Percentiles rank a stretch among this genome's conserved stretches.
These are phyloP conservation scores for Cryptococcus jaspeensis DNA, from an alignment of 1,284 basidiomycete genomes.

Conservation along the genomic window DNA sequence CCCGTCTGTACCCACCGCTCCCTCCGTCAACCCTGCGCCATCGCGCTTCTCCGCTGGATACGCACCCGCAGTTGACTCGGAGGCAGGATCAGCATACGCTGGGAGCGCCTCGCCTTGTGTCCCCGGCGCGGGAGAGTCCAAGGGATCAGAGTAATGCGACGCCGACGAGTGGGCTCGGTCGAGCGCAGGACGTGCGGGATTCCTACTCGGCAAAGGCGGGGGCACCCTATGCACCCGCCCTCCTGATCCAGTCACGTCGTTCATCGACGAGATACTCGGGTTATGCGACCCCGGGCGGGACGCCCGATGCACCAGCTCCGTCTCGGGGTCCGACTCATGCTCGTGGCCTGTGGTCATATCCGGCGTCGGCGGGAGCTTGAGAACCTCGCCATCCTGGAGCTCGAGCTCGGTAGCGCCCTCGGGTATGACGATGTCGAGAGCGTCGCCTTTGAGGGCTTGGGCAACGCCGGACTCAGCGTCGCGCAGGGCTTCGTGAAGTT, in stretches of 20 bases:
- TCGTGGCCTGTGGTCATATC: conserved; percentile 46
- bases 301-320: conserved; percentile 26
- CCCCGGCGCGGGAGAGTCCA: background rate
- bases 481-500: conserved; percentile 51
- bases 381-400: conserved; percentile 50
- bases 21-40: background rate
- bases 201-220: conserved; percentile 14
- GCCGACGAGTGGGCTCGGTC: conserved; percentile 15
- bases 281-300: conserved; percentile 13
- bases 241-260: background rate
- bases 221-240: background rate
- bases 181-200: conserved; percentile 15
- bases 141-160: conserved; percentile 24
- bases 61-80: background rate
- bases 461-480: conserved; percentile 58
- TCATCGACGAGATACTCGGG: conserved; percentile 1
- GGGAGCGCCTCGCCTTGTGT: background rate
- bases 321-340: conserved; percentile 42
- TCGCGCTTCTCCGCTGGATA: conserved; percentile 7
- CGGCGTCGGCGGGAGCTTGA: conserved; percentile 54
- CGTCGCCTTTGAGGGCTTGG: conserved; percentile 47
- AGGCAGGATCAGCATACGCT: background rate
- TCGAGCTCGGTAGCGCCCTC: conserved; percentile 17
- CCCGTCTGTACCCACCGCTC: conserved; percentile 11
- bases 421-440: conserved; percentile 40